Conservation (phyloP, 345 rosid species). For the Arabidopsis arenosa region DNA sequence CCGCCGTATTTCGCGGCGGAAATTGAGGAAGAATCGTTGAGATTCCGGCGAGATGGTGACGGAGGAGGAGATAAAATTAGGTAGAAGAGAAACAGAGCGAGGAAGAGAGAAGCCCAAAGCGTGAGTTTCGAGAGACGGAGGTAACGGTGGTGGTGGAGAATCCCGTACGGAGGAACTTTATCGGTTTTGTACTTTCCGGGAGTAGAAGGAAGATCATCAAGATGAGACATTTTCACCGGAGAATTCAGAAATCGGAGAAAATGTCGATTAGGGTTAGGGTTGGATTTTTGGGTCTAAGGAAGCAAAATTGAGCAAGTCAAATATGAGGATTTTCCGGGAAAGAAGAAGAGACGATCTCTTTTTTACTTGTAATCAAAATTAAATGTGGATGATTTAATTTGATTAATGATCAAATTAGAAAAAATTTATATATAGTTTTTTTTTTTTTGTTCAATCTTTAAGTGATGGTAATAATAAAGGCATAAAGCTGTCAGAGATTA, state of each 20-base stretch:
- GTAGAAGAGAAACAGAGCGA: conserved; percentile 58
- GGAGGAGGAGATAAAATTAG: conserved; percentile 44
- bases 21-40: conserved; percentile 45
- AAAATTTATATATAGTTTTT: neutral
- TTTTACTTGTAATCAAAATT: conserved; percentile 9
- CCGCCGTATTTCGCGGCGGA: conserved; percentile 47
- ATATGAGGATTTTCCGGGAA: conserved; percentile 44
- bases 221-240: conserved; percentile 61
- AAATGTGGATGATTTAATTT: neutral
- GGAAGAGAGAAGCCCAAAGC: conserved; percentile 54
- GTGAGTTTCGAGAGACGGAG: conserved; percentile 56
- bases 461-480: conserved; percentile 25
- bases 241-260: neutral
- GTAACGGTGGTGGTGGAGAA: conserved; percentile 54
- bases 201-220: conserved; percentile 60
- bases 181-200: conserved; percentile 74
- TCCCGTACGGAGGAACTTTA: conserved; percentile 44
- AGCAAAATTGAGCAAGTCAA: conserved; percentile 33
- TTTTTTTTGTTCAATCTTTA: neutral
- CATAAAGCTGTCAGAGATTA: conserved; percentile 14
- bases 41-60: conserved; percentile 51
- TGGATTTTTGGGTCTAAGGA: neutral
- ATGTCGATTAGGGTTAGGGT: conserved; percentile 33
- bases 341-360: conserved; percentile 33
- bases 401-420: neutral